phyloP scores from a whole-genome alignment of 208 protist genomes.

The Novymonas esmeraldas region DNA sequence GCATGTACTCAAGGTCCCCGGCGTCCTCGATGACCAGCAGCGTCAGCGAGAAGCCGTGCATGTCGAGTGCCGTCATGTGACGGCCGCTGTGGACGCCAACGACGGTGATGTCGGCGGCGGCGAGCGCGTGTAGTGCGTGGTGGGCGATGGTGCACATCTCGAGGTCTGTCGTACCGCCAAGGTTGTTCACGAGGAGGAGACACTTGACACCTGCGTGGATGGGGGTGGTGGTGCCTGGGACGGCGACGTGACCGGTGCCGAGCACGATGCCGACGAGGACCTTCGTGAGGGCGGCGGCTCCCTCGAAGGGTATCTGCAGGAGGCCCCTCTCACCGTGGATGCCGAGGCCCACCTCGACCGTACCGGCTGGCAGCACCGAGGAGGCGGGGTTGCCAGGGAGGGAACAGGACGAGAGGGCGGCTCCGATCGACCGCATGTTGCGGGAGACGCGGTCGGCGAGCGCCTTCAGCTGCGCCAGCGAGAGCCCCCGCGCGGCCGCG shows the following conservation, averaged over 20 bases:
- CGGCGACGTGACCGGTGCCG: conserved; percentile 9
- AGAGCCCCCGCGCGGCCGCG: conserved; percentile 49
- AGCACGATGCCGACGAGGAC: conserved; percentile 41
- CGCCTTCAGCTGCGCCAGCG: conserved; percentile 54
- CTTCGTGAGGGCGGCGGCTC: conserved; percentile 33
- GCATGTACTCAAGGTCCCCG: conserved; percentile 44
- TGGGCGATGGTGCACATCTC: conserved; percentile 65
- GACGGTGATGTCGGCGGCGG: conserved; percentile 34
- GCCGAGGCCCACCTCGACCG: conserved; percentile 87
- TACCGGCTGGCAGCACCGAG: conserved; percentile 40
- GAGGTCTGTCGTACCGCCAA: conserved; percentile 79
- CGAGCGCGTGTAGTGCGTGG: conserved; percentile 38
- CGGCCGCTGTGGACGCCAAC: conserved; percentile 59
- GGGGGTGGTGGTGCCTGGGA: conserved; percentile 7
- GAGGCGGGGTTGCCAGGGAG: conserved; percentile 59
- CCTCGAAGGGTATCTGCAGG: conserved; percentile 35
- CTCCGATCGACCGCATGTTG: conserved; percentile 75
- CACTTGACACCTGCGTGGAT: conserved; percentile 28
- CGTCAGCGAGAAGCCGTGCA: conserved; percentile 86
- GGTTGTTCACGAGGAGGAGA: conserved; percentile 88
- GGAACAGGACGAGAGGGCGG: conserved; percentile 70
- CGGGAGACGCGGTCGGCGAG: conserved; percentile 47
- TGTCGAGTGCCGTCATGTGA: conserved; percentile 91
- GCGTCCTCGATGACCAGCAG: conserved; percentile 48
- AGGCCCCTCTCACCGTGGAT: conserved; percentile 91